Evolutionary conservation across 495 filamentous ascomycete species (phyloP).

Genomic region (Podospora anserina): DNA sequence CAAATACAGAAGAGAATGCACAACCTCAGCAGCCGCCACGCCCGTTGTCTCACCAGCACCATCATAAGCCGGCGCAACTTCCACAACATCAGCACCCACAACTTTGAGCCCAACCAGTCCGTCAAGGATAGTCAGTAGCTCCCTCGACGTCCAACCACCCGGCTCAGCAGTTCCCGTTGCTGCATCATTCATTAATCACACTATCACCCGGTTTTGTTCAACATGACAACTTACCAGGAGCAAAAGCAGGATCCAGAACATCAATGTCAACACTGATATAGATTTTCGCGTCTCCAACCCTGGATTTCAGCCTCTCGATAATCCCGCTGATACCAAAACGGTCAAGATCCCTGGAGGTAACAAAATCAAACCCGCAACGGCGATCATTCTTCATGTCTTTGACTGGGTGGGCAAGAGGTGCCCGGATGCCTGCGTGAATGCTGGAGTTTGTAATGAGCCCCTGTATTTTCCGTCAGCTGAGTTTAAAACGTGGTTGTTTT

Average conservation of each 20-base stretch:
- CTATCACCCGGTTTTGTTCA: slow-evolving; percentile 31
- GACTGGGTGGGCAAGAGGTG: slow-evolving; percentile 61
- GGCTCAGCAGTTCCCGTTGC: slow-evolving; percentile 86
- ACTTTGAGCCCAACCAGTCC: slow-evolving; percentile 66
- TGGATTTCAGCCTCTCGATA: slow-evolving; percentile 67
- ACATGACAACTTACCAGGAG: slow-evolving; percentile 31
- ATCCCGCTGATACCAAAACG: slow-evolving; percentile 68
- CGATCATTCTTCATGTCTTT: slow-evolving; percentile 79
- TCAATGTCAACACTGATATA: slow-evolving; percentile 90
- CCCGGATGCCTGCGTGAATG: slow-evolving; percentile 85
- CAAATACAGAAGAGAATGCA: slow-evolving; percentile 33
- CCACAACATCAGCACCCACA: slow-evolving; percentile 75
- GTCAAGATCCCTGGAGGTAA: slow-evolving; percentile 82
- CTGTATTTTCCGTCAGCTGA: slow-evolving; percentile 39
- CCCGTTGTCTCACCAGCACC: slow-evolving; percentile 65
- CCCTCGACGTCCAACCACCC: slow-evolving; percentile 81
- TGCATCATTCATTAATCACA: slow-evolving; percentile 38
- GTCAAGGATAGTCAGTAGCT: slow-evolving; percentile 49
- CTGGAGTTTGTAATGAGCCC: slow-evolving; percentile 76
- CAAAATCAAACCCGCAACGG: slow-evolving; percentile 75
- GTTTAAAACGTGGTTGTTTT: slow-evolving; percentile 40
- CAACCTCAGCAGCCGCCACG: slow-evolving; percentile 59
- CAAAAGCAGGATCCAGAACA: slow-evolving; percentile 72
- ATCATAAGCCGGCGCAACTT: slow-evolving; percentile 70
- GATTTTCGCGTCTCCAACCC: slow-evolving; percentile 71